phyloP scores from a whole-genome alignment of 2,329 filamentous ascomycete genomes.

The Penicillium crustosum region DNA sequence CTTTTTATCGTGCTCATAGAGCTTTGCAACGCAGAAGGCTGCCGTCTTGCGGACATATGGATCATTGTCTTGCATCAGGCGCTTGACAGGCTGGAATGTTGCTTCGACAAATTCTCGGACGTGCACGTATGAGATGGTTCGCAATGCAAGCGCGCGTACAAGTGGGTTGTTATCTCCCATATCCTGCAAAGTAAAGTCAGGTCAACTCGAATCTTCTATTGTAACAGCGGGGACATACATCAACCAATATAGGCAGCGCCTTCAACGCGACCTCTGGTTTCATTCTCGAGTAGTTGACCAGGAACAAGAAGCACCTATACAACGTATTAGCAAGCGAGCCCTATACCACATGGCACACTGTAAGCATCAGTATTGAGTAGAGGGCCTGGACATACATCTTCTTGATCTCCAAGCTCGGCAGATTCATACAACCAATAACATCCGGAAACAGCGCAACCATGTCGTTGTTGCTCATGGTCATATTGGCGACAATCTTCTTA shows the following conservation, averaged over 20 bases:
- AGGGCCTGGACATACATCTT: constrained; percentile 71
- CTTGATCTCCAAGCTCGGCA: constrained; percentile 95
- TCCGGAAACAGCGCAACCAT: constrained; percentile 98
- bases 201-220: background rate
- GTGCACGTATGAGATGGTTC: constrained; percentile 97
- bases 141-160: constrained; percentile 84
- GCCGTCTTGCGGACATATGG: constrained; percentile 98
- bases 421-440: constrained; percentile 91
- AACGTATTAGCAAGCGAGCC: constrained; percentile 11
- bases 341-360: background rate
- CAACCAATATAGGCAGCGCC: constrained; percentile 81
- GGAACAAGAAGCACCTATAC: constrained; percentile 88
- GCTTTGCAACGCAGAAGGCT: constrained; percentile 91
- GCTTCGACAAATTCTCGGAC: constrained; percentile 94
- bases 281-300: constrained; percentile 95
- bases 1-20: constrained; percentile 92
- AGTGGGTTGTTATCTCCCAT: constrained; percentile 92
- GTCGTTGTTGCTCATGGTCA: constrained; percentile 99
- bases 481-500: constrained; percentile 99
- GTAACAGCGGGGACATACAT: constrained; percentile 52
- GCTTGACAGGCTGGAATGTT: constrained; percentile 79
- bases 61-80: constrained; percentile 78
- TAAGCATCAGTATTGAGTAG: background rate
- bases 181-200: constrained; percentile 57
- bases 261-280: constrained; percentile 93